Evolutionary conservation across 2,329 filamentous ascomycete genomes (phyloP), one percentile per base, ranked within the genome.

Genomic region (Cephalotrichum gorgonifer): DNA sequence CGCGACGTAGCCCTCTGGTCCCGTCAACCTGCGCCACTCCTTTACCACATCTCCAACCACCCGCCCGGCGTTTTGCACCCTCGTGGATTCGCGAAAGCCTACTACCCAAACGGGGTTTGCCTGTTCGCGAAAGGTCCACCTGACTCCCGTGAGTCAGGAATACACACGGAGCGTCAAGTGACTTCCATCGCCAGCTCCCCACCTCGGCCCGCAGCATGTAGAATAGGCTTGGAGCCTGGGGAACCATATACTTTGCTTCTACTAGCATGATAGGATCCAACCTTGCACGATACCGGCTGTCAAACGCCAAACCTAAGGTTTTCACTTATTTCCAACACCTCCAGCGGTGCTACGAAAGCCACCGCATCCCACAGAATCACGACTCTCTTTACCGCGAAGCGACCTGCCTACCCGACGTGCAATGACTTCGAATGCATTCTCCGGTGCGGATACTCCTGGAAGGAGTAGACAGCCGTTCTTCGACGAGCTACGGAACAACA

Each of bases 391-490:
- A 38, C 14, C 33, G n/a, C 33, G n/a, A 20, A 14, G 20, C 33
- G n/a, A 38, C 35, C 17, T 9, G 11, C 12, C 35, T 6, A 20
- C 22, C 35, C 3, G n/a, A 33, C n/a, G 22, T 20, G 17, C 35
- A 20, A 39, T 39, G 35, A 20, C 35, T 20, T 39, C 35, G 22
- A 39, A 39, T 11, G n/a, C 35, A 4, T 39, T 39, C n/a, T 9
- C 35, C 22, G 35, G 30, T 4, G 30, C 30, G 30, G 30, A 39
- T 20, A 20, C n/a, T 20, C n/a, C 35, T 20, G 35, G 35, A 22
- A 39, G 64, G 33, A 62, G 62, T 49, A 59, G 51, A 4, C 60
- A 66, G 45, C 71, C 75, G 3, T 75, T 74, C 54, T 78, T 79
- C 59, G 68, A 75, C 50, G 70, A 73, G 27, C 58, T 76, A 15